These are phyloP conservation scores for Pseudogymnoascus verrucosus DNA, from an alignment of 2,329 filamentous ascomycete genomes.

Conservation along the genomic window DNA sequence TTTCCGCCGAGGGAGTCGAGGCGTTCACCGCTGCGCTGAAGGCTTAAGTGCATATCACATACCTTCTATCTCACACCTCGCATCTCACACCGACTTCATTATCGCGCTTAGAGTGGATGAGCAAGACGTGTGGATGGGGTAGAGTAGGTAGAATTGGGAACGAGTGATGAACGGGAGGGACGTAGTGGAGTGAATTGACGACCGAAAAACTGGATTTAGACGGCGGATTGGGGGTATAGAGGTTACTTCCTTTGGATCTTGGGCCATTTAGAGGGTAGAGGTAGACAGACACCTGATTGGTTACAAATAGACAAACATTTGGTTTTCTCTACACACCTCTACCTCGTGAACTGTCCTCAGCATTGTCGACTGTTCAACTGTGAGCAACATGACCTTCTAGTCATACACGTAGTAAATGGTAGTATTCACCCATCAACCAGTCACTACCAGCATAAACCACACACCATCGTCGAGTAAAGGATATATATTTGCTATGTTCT, in stretches of 20 bases:
- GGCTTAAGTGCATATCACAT: neutral
- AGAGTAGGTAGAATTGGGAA: neutral
- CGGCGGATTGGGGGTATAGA: neutral
- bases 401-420: neutral
- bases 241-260: neutral
- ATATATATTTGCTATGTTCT: conserved; percentile 6
- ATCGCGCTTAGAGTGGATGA: neutral
- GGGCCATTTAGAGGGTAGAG: neutral
- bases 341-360: neutral
- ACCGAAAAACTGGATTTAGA: neutral
- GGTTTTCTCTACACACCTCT: neutral
- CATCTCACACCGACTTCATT: neutral
- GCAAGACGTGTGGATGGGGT: neutral
- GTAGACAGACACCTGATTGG: neutral
- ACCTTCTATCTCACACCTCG: too few relatives aligned
- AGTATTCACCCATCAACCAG: neutral
- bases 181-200: neutral
- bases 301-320: neutral
- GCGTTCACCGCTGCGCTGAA: conserved; percentile 16
- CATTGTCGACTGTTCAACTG: neutral
- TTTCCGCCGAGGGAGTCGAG: conserved; percentile 40
- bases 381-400: neutral
- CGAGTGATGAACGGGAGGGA: neutral
- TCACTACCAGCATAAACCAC: neutral
- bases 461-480: neutral